Conservation (phyloP, 2,329 filamentous ascomycete genomes). For the Clathrospora elynae region DNA sequence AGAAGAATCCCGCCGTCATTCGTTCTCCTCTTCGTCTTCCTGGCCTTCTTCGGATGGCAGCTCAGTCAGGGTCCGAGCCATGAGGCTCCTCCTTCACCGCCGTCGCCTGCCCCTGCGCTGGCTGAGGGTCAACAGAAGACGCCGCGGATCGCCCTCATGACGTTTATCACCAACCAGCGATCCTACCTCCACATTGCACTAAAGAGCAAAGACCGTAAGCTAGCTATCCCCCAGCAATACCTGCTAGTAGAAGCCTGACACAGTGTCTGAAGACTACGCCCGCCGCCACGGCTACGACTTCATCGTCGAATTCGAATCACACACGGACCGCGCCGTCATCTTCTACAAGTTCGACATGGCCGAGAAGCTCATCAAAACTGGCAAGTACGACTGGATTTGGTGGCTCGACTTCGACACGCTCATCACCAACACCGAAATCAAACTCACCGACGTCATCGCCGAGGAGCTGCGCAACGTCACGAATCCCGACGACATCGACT, state of each 20-base stretch:
- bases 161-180: conserved; percentile 45
- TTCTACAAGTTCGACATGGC: conserved; percentile 51
- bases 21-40: conserved; percentile 34
- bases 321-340: conserved; percentile 35
- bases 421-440: conserved; percentile 48
- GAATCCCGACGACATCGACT: conserved; percentile 43
- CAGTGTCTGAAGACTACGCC: conserved; percentile 41
- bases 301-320: conserved; percentile 48
- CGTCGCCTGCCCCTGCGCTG: conserved; percentile 3
- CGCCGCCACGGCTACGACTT: conserved; percentile 50
- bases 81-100: conserved; percentile 19
- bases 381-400: conserved; percentile 51
- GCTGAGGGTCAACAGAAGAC: conserved; percentile 12
- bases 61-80: conserved; percentile 31
- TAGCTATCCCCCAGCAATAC: background rate
- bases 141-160: conserved; percentile 43
- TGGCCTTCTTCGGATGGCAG: conserved; percentile 40
- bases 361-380: conserved; percentile 40
- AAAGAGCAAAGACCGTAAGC: conserved; percentile 48
- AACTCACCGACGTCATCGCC: conserved; percentile 44
- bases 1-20: conserved; percentile 29
- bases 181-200: conserved; percentile 46
- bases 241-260: conserved; percentile 5
- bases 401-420: conserved; percentile 52
- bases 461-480: conserved; percentile 40